phyloP scores from a whole-genome alignment of 257 asterid species.

The Solanum chiquidenum region DNA sequence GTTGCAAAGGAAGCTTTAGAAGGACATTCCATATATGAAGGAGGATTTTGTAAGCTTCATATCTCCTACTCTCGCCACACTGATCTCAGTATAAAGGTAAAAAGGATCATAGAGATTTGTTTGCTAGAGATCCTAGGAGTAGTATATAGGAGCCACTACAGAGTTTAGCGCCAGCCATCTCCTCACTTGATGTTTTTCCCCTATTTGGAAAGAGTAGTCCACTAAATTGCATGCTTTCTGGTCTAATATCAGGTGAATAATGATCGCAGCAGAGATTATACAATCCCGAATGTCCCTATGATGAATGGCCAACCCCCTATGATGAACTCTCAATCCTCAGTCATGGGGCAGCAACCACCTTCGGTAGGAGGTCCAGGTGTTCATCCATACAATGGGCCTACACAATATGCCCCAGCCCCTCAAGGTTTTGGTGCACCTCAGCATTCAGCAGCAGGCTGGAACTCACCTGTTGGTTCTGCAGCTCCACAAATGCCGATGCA shows the following conservation, averaged over 20 bases:
- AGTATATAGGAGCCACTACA: neutral
- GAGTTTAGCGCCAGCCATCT: neutral
- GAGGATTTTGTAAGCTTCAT: slow-evolving; percentile 98
- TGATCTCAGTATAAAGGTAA: slow-evolving; percentile 94
- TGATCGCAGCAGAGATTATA: slow-evolving; percentile 90
- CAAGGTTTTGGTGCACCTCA: slow-evolving; percentile 34
- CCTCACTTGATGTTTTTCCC: neutral
- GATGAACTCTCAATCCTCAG: slow-evolving; percentile 51
- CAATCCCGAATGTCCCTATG: slow-evolving; percentile 43
- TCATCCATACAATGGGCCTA: slow-evolving; percentile 35
- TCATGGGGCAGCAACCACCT: slow-evolving; percentile 69
- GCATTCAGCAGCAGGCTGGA: slow-evolving; percentile 65
- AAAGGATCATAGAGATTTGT: neutral
- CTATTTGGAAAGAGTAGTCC: neutral
- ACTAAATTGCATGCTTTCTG: neutral
- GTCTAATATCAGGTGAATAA: slow-evolving; percentile 58
- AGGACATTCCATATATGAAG: slow-evolving; percentile 96
- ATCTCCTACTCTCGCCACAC: slow-evolving; percentile 91
- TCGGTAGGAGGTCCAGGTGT: slow-evolving; percentile 39
- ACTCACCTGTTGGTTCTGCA: slow-evolving; percentile 21
- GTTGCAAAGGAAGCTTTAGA: slow-evolving; percentile 94
- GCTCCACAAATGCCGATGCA: slow-evolving; percentile 52
- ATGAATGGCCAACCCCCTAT: slow-evolving; percentile 52
- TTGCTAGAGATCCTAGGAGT: neutral
- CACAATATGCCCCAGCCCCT: slow-evolving; percentile 46